phyloP scores from a whole-genome alignment of 495 filamentous ascomycete genomes.

The Penicillium robsamsonii region DNA sequence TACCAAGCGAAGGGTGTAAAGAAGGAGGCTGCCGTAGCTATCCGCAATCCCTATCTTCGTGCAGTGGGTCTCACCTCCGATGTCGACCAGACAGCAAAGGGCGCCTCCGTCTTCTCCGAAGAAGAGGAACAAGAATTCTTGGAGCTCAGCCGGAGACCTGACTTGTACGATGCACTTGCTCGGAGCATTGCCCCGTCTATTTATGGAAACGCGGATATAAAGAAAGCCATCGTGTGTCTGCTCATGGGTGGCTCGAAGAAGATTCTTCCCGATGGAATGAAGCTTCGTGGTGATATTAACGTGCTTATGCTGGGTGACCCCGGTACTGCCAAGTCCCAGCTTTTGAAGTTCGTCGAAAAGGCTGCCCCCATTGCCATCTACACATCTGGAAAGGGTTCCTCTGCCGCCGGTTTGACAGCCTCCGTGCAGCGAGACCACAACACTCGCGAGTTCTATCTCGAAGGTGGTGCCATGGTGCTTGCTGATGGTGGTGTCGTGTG shows the following conservation, averaged over 20 bases:
- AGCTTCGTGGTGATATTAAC: constrained; percentile 96
- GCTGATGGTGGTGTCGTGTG: constrained; percentile 98
- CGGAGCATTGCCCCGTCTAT: constrained; percentile 96
- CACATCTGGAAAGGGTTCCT: constrained; percentile 98
- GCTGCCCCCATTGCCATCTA: constrained; percentile 97
- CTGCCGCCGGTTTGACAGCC: constrained; percentile 95
- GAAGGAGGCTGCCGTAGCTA: constrained; percentile 82
- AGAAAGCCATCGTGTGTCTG: constrained; percentile 96
- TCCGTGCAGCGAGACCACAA: constrained; percentile 91
- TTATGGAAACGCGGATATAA: constrained; percentile 94
- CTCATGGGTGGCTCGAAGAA: constrained; percentile 97
- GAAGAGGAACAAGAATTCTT: constrained; percentile 98
- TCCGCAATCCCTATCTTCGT: constrained; percentile 94
- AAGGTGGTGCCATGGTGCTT: constrained; percentile 98
- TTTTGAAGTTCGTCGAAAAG: constrained; percentile 97
- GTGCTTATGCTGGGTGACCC: constrained; percentile 96
- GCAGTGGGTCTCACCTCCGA: constrained; percentile 91
- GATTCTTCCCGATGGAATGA: constrained; percentile 98
- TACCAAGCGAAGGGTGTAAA: constrained; percentile 89
- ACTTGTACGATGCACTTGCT: constrained; percentile 87
- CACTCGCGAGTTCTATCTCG: constrained; percentile 95
- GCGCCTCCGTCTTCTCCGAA: constrained; percentile 81
- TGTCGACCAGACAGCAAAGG: constrained; percentile 85
- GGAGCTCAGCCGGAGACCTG: constrained; percentile 84
- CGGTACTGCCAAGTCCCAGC: constrained; percentile 96